phyloP scores from a whole-genome alignment of 1,284 basidiomycete genomes.

The Chiua sp. region DNA sequence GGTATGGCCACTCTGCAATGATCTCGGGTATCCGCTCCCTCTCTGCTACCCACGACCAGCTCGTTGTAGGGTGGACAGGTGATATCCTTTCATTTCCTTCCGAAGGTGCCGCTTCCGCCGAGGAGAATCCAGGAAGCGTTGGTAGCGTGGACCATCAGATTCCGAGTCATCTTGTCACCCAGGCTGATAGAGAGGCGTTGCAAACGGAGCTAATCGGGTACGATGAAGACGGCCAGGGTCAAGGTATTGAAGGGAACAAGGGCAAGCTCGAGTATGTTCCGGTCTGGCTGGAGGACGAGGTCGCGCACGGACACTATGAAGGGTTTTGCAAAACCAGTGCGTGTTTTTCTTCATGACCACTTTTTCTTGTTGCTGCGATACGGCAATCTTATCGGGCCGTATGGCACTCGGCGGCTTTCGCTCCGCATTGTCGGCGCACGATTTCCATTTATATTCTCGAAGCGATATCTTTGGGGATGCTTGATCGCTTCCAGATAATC shows the following conservation, averaged over 20 bases:
- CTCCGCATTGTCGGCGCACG: constrained; percentile 3
- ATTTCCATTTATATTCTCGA: constrained; percentile 18
- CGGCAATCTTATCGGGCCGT: constrained; percentile 20
- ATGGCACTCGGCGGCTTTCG: not conserved
- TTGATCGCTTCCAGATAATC: constrained; percentile 10
- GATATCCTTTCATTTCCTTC: constrained; percentile 66
- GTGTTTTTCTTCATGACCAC: constrained; percentile 31
- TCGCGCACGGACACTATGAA: constrained; percentile 94
- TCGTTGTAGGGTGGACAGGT: constrained; percentile 95
- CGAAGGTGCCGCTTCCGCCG: constrained; percentile 26
- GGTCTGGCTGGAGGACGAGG: constrained; percentile 91
- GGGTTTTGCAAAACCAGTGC: constrained; percentile 98
- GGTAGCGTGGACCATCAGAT: constrained; percentile 24
- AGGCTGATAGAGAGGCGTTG: constrained; percentile 65
- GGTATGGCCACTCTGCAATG: constrained; percentile 96
- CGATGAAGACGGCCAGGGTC: constrained; percentile 58
- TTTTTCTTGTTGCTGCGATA: not conserved
- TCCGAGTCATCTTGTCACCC: constrained; percentile 53
- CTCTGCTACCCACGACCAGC: constrained; percentile 83
- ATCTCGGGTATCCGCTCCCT: constrained; percentile 92
- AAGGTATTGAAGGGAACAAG: constrained; percentile 25
- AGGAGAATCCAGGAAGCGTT: constrained; percentile 13
- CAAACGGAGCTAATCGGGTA: constrained; percentile 64
- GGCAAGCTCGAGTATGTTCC: constrained; percentile 77
- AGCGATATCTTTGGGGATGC: not conserved